Evolutionary conservation across 129 eudicot genomes (phyloP).

Genomic region (Apium graveolens): DNA sequence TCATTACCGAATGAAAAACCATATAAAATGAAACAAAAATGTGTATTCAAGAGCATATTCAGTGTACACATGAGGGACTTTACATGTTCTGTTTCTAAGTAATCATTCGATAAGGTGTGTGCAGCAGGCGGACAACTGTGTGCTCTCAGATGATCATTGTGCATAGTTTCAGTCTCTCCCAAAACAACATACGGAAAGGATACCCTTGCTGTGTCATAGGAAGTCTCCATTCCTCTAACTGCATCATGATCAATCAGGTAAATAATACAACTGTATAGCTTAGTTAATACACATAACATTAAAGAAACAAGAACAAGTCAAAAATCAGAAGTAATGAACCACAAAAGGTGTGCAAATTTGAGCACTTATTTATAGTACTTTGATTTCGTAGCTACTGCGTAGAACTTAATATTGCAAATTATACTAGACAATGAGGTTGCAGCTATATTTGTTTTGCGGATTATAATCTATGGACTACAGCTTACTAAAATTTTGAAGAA

Average conservation of each 20-base stretch:
- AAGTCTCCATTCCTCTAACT: constrained; percentile 53
- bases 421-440: too few species aligned
- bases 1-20: background rate
- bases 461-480: background rate
- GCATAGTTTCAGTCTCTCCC: constrained; percentile 36
- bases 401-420: too few species aligned
- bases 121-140: constrained; percentile 38
- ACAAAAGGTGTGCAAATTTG: background rate
- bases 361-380: background rate
- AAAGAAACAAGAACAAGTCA: background rate
- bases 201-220: constrained; percentile 33
- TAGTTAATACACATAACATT: too few species aligned
- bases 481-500: background rate
- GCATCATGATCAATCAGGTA: constrained; percentile 15
- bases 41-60: background rate
- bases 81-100: constrained; percentile 31
- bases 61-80: constrained; percentile 20
- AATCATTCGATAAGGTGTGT: constrained; percentile 37
- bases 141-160: constrained; percentile 30
- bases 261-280: background rate
- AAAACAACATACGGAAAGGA: constrained; percentile 24
- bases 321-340: background rate
- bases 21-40: constrained; percentile 6
- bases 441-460: too few species aligned
- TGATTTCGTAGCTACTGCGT: background rate